phyloP scores from a whole-genome alignment of 2,329 filamentous ascomycete genomes.

The Nothopassalora personata region DNA sequence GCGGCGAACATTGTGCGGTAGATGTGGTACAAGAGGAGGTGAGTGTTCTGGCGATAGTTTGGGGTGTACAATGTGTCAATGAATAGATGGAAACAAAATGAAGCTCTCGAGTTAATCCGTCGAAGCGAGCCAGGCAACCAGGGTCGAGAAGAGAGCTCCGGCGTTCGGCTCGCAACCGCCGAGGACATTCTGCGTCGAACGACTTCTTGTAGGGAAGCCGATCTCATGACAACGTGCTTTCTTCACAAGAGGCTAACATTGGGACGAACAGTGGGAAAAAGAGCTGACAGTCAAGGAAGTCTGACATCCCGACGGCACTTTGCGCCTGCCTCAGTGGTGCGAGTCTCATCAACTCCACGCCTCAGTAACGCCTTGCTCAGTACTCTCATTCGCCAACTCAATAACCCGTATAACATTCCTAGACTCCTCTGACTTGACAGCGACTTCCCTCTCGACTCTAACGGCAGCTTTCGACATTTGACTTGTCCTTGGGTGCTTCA shows the following conservation, averaged over 20 bases:
- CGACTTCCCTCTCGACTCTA: conserved; percentile 35
- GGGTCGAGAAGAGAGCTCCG: no score
- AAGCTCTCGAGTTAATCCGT: not conserved
- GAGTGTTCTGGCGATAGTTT: not conserved
- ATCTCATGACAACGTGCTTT: no score
- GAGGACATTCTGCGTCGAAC: no score
- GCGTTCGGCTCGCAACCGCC: no score
- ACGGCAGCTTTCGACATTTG: no score
- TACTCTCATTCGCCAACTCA: conserved; percentile 40
- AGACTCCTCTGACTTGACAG: conserved; percentile 37
- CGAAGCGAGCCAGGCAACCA: not conserved
- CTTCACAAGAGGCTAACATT: no score
- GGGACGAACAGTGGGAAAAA: not conserved
- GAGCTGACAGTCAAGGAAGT: not conserved
- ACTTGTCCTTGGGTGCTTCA: no score
- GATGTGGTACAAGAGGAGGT: not conserved
- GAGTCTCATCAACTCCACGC: not conserved
- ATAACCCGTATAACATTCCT: conserved; percentile 39
- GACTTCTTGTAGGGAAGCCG: no score
- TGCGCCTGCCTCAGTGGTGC: not conserved
- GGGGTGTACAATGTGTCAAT: not conserved
- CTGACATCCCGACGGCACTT: not conserved
- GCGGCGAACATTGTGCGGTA: conserved; percentile 64
- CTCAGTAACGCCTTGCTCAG: conserved; percentile 25
- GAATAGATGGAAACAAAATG: not conserved